phyloP scores from a whole-genome alignment of 1,284 basidiomycete species.

The Apiotrichum brassicae region DNA sequence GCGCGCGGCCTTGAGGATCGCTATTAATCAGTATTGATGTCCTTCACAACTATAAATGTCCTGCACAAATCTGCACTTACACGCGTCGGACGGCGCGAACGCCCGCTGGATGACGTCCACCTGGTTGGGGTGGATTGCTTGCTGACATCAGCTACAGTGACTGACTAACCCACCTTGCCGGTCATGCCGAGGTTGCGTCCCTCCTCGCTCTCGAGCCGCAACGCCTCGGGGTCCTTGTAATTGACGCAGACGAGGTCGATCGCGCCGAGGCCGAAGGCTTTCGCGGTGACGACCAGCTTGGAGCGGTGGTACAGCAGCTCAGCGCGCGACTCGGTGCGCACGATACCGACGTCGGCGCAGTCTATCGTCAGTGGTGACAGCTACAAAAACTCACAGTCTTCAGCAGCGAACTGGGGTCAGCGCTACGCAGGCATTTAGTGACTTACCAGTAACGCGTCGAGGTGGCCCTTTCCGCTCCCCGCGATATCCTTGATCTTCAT shows the following conservation, averaged over 20 bases:
- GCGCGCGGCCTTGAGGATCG: constrained; percentile 68
- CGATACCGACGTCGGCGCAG: constrained; percentile 76
- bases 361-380: constrained; percentile 26
- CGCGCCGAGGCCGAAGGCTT: constrained; percentile 73
- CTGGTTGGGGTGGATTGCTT: constrained; percentile 90
- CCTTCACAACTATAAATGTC: too few species aligned
- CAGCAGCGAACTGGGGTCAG: constrained; percentile 74
- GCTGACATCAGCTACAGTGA: constrained; percentile 49
- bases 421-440: constrained; percentile 24
- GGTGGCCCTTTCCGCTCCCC: constrained; percentile 31
- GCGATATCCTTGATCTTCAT: constrained; percentile 34
- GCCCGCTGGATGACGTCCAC: constrained; percentile 69
- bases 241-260: constrained; percentile 93
- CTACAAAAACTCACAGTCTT: constrained; percentile 61
- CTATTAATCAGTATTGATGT: constrained; percentile 47
- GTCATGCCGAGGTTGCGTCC: constrained; percentile 72
- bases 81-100: constrained; percentile 68
- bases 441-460: constrained; percentile 34
- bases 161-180: constrained; percentile 59
- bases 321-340: constrained; percentile 64
- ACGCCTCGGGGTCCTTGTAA: constrained; percentile 67
- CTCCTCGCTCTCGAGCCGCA: constrained; percentile 71
- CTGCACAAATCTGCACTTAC: constrained; percentile 51
- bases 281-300: constrained; percentile 73
- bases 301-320: constrained; percentile 84